Conservation (phyloP, 2,329 filamentous ascomycete genomes). For the Hirsutella rhossiliensis region DNA sequence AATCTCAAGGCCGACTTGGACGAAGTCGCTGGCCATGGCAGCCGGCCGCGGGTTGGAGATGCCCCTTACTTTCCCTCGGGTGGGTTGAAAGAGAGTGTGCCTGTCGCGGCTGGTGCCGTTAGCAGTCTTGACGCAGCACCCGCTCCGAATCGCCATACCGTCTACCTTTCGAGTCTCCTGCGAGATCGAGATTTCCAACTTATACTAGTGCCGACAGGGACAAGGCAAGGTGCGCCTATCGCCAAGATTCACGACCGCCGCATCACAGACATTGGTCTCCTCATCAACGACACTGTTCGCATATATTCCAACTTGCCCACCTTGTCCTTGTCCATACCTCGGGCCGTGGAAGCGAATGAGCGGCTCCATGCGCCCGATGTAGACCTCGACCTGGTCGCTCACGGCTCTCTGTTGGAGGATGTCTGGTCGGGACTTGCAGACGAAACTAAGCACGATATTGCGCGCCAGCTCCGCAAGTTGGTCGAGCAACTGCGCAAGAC, state of each 20-base stretch:
- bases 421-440: constrained; percentile 13
- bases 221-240: neutral
- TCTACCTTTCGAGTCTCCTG: constrained; percentile 6
- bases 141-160: constrained; percentile 2
- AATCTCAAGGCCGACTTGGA: no score
- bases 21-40: no score
- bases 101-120: neutral
- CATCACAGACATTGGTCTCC: constrained; percentile 6
- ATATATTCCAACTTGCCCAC: constrained; percentile 5
- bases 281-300: constrained; percentile 5
- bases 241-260: neutral
- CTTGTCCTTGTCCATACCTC: constrained; percentile 7
- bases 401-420: constrained; percentile 16
- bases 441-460: constrained; percentile 11
- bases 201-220: constrained; percentile 3
- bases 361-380: neutral
- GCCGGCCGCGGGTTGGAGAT: no score
- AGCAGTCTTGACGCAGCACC: neutral
- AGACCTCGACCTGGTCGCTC: constrained; percentile 2
- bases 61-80: no score
- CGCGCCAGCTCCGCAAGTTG: constrained; percentile 14
- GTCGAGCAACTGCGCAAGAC: constrained; percentile 10
- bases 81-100: no score
- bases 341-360: neutral
- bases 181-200: constrained; percentile 5